Base-by-base conservation (phyloP, 306 rosid species). In the Gleditsia sinensis region DNA sequence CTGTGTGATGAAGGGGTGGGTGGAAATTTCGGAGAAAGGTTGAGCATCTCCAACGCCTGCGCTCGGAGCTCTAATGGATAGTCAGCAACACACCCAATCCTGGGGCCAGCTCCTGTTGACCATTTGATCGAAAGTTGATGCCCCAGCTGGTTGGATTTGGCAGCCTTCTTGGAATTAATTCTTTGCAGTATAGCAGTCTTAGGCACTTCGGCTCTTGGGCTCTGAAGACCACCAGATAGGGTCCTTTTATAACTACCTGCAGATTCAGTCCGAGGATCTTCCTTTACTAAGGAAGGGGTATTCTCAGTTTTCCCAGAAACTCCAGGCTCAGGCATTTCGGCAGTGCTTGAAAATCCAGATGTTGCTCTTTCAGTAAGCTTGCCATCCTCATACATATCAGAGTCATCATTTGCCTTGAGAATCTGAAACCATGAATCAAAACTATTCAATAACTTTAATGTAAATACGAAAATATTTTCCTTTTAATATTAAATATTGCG, bases 71-170 rank as follows among this genome's bases (percentile, higher is more conserved):
- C 90, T 3, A 71, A 75, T 10, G 99, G 99, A 74, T 92, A 94
- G 72, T 94, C 99, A 54, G 93, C 92, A 45, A 94, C 93, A 71
- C 97, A 94, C 30, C 99, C 97, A 36, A 94, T 94, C 76, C 99
- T 92, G 6, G 99, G 99, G 42, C 99, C 99, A 39, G 93, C 96
- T 71, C 99, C 99, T 0, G 96, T 88, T 19, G 96, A 87, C 99
- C 99, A 94, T 72, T 78, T 86, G 24, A 81, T 91, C 1, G 93
- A 83, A 32, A 94, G 88, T n/a, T 86, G 85, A 67, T 92, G 85
- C 36, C 99, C 99, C 50, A 94, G 67, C 78, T 94, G 96, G 84
- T 90, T 88, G 37, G 99, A 94, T 17, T 82, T 83, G 7, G 85
- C 76, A 4, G 74, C 86, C 74, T 86, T 91, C 89, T 90, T 92